Evolutionary conservation across 1,284 basidiomycete genomes (phyloP), one percentile per base, ranked within the genome.

Genomic region (Lentinula novae-zelandiae): DNA sequence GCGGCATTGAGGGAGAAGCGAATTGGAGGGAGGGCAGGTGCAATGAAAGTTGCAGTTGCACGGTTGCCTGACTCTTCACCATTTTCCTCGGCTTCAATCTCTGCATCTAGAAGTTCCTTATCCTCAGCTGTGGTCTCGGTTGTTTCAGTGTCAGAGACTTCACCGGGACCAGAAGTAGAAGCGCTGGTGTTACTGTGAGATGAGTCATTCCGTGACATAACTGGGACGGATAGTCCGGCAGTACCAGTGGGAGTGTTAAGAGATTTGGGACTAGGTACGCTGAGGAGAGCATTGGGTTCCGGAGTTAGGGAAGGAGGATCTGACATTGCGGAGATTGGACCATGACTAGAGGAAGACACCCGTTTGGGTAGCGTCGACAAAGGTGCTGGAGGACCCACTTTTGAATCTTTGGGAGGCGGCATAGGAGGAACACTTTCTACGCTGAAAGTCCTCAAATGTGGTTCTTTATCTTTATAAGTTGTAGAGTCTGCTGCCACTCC

Each of bases 1-100:
- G 83, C 79, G 46, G 85, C 81, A 65, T 85, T 88, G 79, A 95
- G 84, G 8, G 92, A 94, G 69, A 93, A 89, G 27, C 91, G 84
- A 67, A 93, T 92, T 0, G 90, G 90, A 3, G 90, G 90, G 34
- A 92, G 75, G 5, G 90, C 90, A 49, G 90, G 90, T 1, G 89
- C 87, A 58, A 91, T 90, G 71, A 85, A 91, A 17, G 90, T 91
- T 12, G 88, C 79, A 65, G 81, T 50, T 49, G 82, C 15, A 85
- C 86, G n/a, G 81, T 84, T 57, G 79, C 81, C 70, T 88, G 82
- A 17, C 89, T 82, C 1, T 82, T 58, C 57, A 31, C 40, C 54
- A 33, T 33, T 46, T 56, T 56, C 40, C 42, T 56, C 40, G 9
- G 54, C 40, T 33, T 46, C 27, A 9, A 27, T 31, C 31, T 56